A percentile compares a stretch with the other conserved stretches of the same genome.
Evolutionary conservation across 805 yeast genomes (phyloP).

Genomic region (Metschnikowia santaceciliae): DNA sequence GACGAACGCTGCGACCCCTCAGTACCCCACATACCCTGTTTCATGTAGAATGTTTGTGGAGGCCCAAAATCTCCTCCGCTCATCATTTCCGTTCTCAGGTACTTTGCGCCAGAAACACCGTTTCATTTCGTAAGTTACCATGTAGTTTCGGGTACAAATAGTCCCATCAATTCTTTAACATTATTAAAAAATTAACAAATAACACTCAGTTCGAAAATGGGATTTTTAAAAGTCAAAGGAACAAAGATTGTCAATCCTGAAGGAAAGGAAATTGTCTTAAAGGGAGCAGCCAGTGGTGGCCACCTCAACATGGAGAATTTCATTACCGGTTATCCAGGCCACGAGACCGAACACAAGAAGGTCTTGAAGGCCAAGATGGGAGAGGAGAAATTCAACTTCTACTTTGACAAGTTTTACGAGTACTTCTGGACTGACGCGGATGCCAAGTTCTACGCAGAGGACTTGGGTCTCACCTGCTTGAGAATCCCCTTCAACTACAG

Average conservation of each 20-base stretch:
- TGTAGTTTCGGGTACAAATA: neutral
- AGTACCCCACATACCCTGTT: neutral
- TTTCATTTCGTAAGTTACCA: neutral
- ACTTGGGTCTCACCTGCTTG: conserved; percentile 42
- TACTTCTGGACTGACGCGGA: conserved; percentile 52
- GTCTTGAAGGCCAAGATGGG: conserved; percentile 41
- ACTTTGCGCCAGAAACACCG: neutral
- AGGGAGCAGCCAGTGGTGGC: conserved; percentile 49
- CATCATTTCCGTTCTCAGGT: neutral
- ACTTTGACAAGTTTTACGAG: conserved; percentile 50
- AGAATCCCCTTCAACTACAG: conserved; percentile 52
- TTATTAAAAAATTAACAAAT: neutral
- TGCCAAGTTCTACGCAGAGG: conserved; percentile 41
- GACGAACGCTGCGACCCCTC: neutral
- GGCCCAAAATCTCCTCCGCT: neutral
- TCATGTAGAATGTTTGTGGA: no score
- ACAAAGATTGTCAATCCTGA: conserved; percentile 45
- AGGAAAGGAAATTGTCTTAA: conserved; percentile 39
- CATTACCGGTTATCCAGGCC: conserved; percentile 54
- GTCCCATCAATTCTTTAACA: neutral
- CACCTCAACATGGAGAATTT: conserved; percentile 54
- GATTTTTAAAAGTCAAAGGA: conserved; percentile 39
- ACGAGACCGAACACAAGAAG: conserved; percentile 47
- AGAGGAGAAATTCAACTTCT: conserved; percentile 44
- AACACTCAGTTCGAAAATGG: conserved; percentile 5